Evolutionary conservation across 2,329 filamentous ascomycete genomes (phyloP).

Genomic region (Fusarium bulbicola): DNA sequence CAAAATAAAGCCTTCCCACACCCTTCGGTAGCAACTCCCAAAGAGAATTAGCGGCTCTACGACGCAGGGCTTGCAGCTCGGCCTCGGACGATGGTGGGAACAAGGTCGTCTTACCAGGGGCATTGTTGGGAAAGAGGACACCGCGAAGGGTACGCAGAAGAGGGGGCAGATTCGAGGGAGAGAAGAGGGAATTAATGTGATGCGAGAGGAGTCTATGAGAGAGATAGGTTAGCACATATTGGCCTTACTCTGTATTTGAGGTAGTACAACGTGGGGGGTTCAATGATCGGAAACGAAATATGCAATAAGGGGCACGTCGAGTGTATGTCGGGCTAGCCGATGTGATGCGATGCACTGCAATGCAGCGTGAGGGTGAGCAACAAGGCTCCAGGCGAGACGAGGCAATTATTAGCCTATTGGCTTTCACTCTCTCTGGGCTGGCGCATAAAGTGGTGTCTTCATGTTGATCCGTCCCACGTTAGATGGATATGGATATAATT

Average conservation of each 20-base stretch:
- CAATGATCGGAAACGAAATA: conserved; percentile 26
- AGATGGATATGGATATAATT: conserved; percentile 16
- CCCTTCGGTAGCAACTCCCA: conserved; percentile 58
- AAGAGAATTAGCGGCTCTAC: conserved; percentile 71
- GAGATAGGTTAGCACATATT: conserved; percentile 38
- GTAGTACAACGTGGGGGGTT: conserved; percentile 27
- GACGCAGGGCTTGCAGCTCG: conserved; percentile 69
- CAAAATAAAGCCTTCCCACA: conserved; percentile 62
- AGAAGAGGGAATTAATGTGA: conserved; percentile 66
- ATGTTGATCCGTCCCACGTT: conserved; percentile 33
- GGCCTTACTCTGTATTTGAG: conserved; percentile 25
- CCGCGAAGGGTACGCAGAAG: conserved; percentile 77
- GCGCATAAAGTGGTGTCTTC: conserved; percentile 18
- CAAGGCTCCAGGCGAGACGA: conserved; percentile 23
- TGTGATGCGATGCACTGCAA: conserved; percentile 12
- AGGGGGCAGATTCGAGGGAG: conserved; percentile 70
- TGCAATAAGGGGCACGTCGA: conserved; percentile 24
- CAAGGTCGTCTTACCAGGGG: conserved; percentile 71
- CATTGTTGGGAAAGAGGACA: conserved; percentile 87
- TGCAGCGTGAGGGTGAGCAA: conserved; percentile 24
- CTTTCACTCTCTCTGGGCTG: conserved; percentile 17
- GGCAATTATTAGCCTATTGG: conserved; percentile 34
- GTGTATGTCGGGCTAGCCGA: conserved; percentile 19
- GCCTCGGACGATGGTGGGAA: conserved; percentile 68
- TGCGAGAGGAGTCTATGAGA: conserved; percentile 65